Evolutionary conservation across 768 basidiomycete genomes (phyloP).

Genomic region (Phaffia tasmanica): DNA sequence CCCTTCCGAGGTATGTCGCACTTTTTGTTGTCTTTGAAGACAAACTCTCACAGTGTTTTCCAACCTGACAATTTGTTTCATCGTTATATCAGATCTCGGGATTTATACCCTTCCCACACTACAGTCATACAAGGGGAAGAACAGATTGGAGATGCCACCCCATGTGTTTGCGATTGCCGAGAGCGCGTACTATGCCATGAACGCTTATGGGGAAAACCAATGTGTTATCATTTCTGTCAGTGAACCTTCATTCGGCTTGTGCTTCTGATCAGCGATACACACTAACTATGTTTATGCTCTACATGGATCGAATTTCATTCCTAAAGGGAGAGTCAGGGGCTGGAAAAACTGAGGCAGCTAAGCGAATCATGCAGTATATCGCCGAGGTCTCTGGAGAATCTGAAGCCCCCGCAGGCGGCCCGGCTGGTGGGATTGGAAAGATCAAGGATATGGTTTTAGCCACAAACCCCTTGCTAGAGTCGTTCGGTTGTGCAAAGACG

Average conservation of each 20-base stretch:
- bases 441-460: constrained; percentile 99
- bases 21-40: not conserved
- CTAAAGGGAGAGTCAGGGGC: constrained; percentile 80
- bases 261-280: not conserved
- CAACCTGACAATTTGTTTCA: constrained; percentile 9
- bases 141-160: constrained; percentile 91
- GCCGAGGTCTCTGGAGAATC: constrained; percentile 73
- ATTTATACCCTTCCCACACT: constrained; percentile 91
- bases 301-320: not conserved
- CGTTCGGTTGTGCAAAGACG: constrained; percentile 98
- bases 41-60: not conserved
- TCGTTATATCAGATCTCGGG: constrained; percentile 61
- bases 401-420: constrained; percentile 43
- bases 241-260: not conserved
- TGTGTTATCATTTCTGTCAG: constrained; percentile 83
- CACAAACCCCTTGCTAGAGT: constrained; percentile 92
- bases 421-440: constrained; percentile 74
- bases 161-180: constrained; percentile 98
- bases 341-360: constrained; percentile 98
- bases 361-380: constrained; percentile 99
- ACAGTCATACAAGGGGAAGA: constrained; percentile 83
- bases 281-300: not conserved
- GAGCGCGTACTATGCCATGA: constrained; percentile 97
- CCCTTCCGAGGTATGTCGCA: constrained; percentile 68
- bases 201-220: constrained; percentile 97